Base-by-base conservation (phyloP, 192 early-diverging fungal species). In the Podila epigama region DNA sequence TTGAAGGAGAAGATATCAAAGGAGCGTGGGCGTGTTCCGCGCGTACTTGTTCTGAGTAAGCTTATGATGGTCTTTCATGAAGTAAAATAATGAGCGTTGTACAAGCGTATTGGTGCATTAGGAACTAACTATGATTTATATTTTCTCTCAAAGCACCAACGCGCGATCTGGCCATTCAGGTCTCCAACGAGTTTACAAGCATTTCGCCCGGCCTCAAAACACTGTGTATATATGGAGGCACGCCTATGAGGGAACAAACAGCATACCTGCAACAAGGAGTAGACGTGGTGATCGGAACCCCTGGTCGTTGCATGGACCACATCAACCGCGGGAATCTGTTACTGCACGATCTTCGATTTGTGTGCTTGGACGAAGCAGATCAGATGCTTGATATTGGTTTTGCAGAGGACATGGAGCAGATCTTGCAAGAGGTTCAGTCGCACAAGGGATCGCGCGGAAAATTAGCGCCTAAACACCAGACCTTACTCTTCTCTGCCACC, bases 151-250 rank as follows among this genome's bases (percentile, higher is more conserved):
- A 60, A 68, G 90, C 91, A 9, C 94, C 94, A 50, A 96, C 94
- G 16, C 89, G 94, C 64, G 94, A 96, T 84, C 86, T 96, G 52
- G 94, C 94, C 13, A 91, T 94, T 37, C 94, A 96, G 81, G 92
- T 96, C 52, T 91, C 89, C 62, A 90, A 93, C 35, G 94, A 95
- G 53, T 94, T 86, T 52, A 86, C 82, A 64, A 66, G 69, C 44
- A 89, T 95, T 25, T 82, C 87, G 7, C 86, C 86, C 22, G 85
- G 84, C 75, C 81, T 96, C 59, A 79, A 80, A 60, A 79, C 88
- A 0, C 60, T 90, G 31, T 90, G 91, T 54, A 89, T 97, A 22
- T 97, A 97, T 78, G 97, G 97, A 58, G 97, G 97, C 67, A 88
- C 89, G 2, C 90, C 93, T 28, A 95, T 96, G 78, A 87, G 89